Base-by-base conservation (phyloP, 1,139 yeast genomes). In the Blastobotrys proliferans region DNA sequence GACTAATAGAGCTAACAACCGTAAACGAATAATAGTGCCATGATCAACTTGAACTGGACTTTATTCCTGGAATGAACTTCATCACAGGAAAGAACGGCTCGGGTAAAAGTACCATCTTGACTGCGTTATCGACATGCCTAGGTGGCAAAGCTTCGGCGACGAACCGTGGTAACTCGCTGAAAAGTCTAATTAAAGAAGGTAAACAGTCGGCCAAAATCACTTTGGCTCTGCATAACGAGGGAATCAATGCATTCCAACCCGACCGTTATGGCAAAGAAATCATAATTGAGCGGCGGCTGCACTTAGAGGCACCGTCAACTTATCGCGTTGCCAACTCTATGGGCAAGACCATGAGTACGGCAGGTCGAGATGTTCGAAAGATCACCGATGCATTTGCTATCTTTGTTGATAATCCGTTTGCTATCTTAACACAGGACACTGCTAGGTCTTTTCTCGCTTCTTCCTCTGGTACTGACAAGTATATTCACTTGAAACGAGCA, bases 71-170 rank as follows among this genome's bases (percentile, higher is more conserved):
- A 46, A 73, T 92, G 51, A 94, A 92, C 62, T 87, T 94, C 57
- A 86, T 94, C 45, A 85, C 88, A 28, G 99, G 99, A 10, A 76
- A 85, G 51, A 94, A 94, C 57, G 99, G 99, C 2, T 82, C 95
- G 26, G 99, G 99, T 25, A 94, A 94, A 59, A 81, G 94, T 62
- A 96, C 98, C 1, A 75, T 94, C 24, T 67, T 94, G 49, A 90
- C 97, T 0, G 97, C 96, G 1, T 79, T 94, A 5, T 80, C 94
- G 2, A 83, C 88, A 10, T 94, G 96, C 5, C 67, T 92, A 8
- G 98, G 98, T n/a, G 95, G 95, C 1, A 84, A 82, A 55, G 97
- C 97, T 0, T 73, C 81, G n/a, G 88, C 81, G 44, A 92, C 98
- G 0, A 83, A 83, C 56, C 74, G 98, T 61, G 97, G 95, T 4